Base-by-base conservation (phyloP, 495 filamentous ascomycete species). In the Sordaria brevicollis region DNA sequence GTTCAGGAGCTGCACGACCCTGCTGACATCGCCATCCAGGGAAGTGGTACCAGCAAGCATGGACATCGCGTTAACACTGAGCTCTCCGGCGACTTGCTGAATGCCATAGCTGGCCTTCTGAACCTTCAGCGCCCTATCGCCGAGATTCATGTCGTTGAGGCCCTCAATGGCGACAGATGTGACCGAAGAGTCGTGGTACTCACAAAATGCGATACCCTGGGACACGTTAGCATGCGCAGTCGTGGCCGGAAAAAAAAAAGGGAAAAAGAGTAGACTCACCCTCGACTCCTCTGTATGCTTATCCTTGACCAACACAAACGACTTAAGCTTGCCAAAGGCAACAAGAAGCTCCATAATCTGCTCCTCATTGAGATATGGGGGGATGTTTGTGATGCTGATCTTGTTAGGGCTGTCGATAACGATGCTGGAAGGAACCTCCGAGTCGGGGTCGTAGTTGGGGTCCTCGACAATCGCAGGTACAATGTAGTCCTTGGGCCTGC, bases 1-100 rank as follows among this genome's bases (percentile, higher is more conserved):
- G 81, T 99, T 99, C 74, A 98, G 83, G 57, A 99, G 81, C 80
- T 96, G 93, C 70, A 99, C 76, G 15, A 99, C 94, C 57, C 93
- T 87, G 69, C 89, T 88, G 57, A 87, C 87, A 70, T 94, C 92
- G 39, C 91, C 77, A 70, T 93, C 90, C 54, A 85, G 84, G 36
- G 91, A 91, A 8, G 92, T 94, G 38, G 94, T 97, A 57, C 94
- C 93, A 36, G 95, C 95, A 76, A 99, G 93, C 92, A 98, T 94
- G 35, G 93, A 95, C 93, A 99, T 98, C 71, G 94, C 96, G 72
- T 96, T 97, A 71, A 98, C 94, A 33, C 94, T 90, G 90, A 97
- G 94, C 74, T 98, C 95, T 54, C 93, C 92, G 66, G 92, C 83
- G 11, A 92, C 93, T 78, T 99, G 95, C 33, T 92, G 94, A 72